Evolutionary conservation across 768 basidiomycete genomes (phyloP), one percentile per base, ranked within the genome.

Genomic region (Porphyrellus cyaneotinctus): DNA sequence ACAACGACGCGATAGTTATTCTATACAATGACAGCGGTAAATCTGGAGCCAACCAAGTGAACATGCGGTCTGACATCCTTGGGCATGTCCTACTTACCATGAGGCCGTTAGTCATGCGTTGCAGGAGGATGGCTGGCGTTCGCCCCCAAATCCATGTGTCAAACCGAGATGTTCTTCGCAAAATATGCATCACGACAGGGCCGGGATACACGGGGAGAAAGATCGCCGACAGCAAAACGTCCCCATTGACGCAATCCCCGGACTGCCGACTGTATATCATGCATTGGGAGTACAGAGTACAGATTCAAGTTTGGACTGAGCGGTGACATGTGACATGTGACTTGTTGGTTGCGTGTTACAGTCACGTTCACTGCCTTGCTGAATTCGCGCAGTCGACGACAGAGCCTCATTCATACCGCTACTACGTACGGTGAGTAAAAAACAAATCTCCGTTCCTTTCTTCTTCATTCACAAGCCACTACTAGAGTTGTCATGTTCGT

Each of bases 1-100:
- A 57, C 2, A 18, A 63, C 24, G 20, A 39, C 53, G 7, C 26
- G 31, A 44, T 53, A 22, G 33, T 32, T 58, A 28, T 62, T 36
- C 70, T 71, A 76, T 32, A 76, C 51, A 23, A 74, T 54, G 69
- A 58, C 72, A 73, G 24, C 74, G 75, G 50, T 73, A 65, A 17
- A 77, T 64, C 75, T 77, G 43, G 22, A 72, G 53, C 6, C 24
- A 42, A 44, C 11, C 31, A 20, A 32, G 14, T 65, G 26, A 63
- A 23, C n/a, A 43, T 4, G 9, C 14, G 9, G 28, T 15, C 14
- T 12, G 10, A 45, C 9, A 18, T 20, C 18, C 6, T 37, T 1
- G 3, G 17, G 2, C n/a, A 22, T n/a, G 33, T 28, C 41, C 20
- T 44, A n/a, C n/a, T n/a, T n/a, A 63, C 62, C 62, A 65, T 65